Percentiles rank a stretch among this genome's conserved stretches.
phyloP scores from a whole-genome alignment of 139 green algal genomes.

The Coelastrella sp. region DNA sequence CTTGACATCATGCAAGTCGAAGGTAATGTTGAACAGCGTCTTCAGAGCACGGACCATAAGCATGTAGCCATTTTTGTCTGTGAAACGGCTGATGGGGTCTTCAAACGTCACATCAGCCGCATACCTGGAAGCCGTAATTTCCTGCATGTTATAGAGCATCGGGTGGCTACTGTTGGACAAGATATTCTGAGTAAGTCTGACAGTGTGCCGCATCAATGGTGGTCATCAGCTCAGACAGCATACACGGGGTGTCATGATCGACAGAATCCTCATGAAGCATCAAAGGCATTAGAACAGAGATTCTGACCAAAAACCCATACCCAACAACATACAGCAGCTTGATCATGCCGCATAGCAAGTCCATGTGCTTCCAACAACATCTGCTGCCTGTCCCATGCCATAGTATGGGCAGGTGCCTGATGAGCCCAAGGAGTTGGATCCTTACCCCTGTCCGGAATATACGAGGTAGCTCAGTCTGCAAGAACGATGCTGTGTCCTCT shows the following conservation, averaged over 20 bases:
- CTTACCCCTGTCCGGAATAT: conserved; percentile 36
- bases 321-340: no score
- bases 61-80: conserved; percentile 52
- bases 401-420: not conserved
- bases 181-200: not conserved
- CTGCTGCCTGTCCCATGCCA: not conserved
- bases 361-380: no score
- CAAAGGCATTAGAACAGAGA: no score
- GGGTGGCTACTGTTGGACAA: not conserved
- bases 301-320: no score
- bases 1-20: conserved; percentile 62
- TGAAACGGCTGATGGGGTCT: conserved; percentile 59
- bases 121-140: conserved; percentile 49
- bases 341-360: no score
- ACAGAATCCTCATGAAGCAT: no score
- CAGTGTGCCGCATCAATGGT: no score
- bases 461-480: not conserved
- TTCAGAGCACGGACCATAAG: conserved; percentile 55
- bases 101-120: conserved; percentile 57
- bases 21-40: conserved; percentile 69
- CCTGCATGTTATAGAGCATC: no score
- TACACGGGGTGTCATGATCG: no score
- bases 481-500: not conserved
- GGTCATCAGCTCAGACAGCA: no score
- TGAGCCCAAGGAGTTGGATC: not conserved